Evolutionary conservation across 2,329 filamentous ascomycete genomes (phyloP).

Genomic region (Arthrobotrys megalospora): DNA sequence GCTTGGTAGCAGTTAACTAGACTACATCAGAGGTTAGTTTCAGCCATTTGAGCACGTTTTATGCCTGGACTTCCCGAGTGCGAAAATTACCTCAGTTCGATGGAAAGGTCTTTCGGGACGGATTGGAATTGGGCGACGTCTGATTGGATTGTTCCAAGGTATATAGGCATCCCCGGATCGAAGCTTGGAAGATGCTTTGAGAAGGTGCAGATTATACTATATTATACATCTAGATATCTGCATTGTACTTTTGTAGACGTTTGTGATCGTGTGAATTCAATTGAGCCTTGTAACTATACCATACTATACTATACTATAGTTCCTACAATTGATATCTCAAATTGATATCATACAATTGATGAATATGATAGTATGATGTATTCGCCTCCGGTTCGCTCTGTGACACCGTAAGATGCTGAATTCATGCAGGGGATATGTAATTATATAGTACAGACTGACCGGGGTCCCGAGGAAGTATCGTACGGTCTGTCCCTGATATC

Average conservation of each 20-base stretch:
- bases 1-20: background rate
- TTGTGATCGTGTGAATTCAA: too few species aligned
- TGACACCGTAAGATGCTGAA: too few species aligned
- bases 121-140: constrained; percentile 41
- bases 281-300: too few species aligned
- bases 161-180: background rate
- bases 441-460: constrained; percentile 8
- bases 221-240: too few species aligned
- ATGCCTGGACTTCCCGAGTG: constrained; percentile 6
- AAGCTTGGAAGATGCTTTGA: too few species aligned
- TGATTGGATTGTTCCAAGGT: constrained; percentile 36
- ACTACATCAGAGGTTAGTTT: background rate
- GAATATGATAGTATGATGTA: background rate
- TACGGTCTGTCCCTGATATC: constrained; percentile 43
- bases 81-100: constrained; percentile 24
- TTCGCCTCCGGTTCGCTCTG: too few species aligned
- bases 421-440: background rate
- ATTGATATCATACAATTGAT: background rate
- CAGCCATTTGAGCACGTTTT: constrained; percentile 4
- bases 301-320: too few species aligned
- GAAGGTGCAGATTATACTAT: too few species aligned
- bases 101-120: constrained; percentile 8
- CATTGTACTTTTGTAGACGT: too few species aligned
- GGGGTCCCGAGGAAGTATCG: constrained; percentile 4
- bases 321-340: background rate